Evolutionary conservation across 495 filamentous ascomycete genomes (phyloP), one percentile per base, ranked within the genome.

Genomic region (Clavariopsis aquatica): DNA sequence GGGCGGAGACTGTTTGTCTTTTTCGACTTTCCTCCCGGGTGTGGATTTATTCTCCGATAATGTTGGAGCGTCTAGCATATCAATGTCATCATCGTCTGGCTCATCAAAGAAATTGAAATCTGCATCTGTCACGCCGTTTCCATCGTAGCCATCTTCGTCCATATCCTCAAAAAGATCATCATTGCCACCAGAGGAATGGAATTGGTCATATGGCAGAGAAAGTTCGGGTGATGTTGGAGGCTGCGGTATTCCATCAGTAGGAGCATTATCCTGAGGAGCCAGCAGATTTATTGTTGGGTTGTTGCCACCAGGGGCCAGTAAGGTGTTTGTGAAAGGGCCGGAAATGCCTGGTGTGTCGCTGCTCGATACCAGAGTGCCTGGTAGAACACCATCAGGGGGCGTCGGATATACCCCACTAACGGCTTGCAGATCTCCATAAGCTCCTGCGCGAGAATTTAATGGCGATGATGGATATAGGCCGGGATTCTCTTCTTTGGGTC

Each of bases 101-200:
- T 87, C 84, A 71, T 96, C 91, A 60, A 96, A 96, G 71, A 95
- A 96, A 74, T 84, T 93, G 75, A 96, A 96, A 72, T 96, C 92
- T 2, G 86, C 87, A 61, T 96, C 92, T 1, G 90, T 93, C 20
- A 96, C 84, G n/a, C 87, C 89, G 66, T 85, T 88, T 12, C 68
- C 69, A 43, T 56, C 75, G 61, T 76, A 78, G 7, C 63, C 67
- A 41, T 79, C 76, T 26, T 78, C 77, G 29, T 75, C 78, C 66
- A 72, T 69, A 22, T 87, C 81, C 22, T 85, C 90, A 74, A 95
- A 96, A 60, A 93, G 83, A 72, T 89, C 87, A 28, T 84, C 88
- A 41, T 68, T 57, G 13, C 38, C 57, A 6, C 65, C 52, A 7
- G 52, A 28, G 8, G 62, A 24, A 19, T 60, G 47, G 31, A 65